A percentile compares a stretch with the other conserved stretches of the same genome.
Conservation (phyloP, 352 stramenopile species). For the Globisporangium polare region DNA sequence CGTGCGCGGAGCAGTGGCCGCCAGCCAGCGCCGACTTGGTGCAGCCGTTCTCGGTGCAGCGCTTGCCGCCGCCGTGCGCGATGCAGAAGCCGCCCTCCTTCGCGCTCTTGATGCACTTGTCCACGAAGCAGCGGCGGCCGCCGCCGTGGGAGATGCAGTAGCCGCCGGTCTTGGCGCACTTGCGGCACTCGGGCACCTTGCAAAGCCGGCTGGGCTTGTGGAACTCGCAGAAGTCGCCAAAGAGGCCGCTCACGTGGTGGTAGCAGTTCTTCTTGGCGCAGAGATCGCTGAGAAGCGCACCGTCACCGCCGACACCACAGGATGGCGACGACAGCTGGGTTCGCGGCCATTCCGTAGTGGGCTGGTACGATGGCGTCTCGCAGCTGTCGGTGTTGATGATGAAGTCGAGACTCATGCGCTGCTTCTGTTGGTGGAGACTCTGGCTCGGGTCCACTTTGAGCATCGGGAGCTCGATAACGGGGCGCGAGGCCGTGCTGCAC, state of each 20-base stretch:
- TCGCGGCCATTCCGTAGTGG: background rate
- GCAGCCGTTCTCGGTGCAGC: constrained; percentile 56
- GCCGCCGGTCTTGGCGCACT: constrained; percentile 75
- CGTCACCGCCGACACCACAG: constrained; percentile 1
- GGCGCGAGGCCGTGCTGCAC: background rate
- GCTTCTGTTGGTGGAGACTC: constrained; percentile 14
- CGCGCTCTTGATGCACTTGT: constrained; percentile 63
- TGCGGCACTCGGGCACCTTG: constrained; percentile 54
- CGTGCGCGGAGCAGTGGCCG: constrained; percentile 64
- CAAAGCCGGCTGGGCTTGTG: constrained; percentile 69
- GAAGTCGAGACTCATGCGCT: constrained; percentile 62
- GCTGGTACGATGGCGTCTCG: background rate
- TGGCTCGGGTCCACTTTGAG: constrained; percentile 2
- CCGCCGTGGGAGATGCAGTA: constrained; percentile 74
- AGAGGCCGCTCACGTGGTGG: constrained; percentile 35
- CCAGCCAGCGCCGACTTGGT: constrained; percentile 63
- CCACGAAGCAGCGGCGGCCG: constrained; percentile 40
- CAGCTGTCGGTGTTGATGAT: constrained; percentile 35
- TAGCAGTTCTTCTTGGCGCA: constrained; percentile 71
- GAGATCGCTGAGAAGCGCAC: constrained; percentile 14
- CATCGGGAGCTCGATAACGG: background rate
- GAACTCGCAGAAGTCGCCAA: constrained; percentile 56
- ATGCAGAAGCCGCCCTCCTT: constrained; percentile 79
- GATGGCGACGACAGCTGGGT: background rate
- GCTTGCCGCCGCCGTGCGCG: constrained; percentile 76